These are phyloP conservation scores for Strobilomyces confusus DNA, from an alignment of 768 basidiomycete species.

Conservation along the genomic window DNA sequence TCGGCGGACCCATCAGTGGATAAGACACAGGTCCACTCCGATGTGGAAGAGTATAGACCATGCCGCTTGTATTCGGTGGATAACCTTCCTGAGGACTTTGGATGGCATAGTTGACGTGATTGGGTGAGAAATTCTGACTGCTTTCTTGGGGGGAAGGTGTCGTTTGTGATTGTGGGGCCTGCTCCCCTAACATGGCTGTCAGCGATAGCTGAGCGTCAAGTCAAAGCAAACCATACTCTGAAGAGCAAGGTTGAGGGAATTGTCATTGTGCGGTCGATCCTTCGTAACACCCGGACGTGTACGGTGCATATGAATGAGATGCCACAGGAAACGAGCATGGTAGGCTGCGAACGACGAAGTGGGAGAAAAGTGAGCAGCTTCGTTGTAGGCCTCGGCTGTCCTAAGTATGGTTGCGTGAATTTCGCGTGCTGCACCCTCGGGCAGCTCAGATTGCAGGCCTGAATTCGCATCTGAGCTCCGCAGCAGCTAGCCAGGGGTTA, in stretches of 20 bases:
- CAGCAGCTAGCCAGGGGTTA: constrained; percentile 48
- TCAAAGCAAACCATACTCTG: constrained; percentile 39
- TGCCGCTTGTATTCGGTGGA: constrained; percentile 8
- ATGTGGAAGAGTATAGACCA: constrained; percentile 11
- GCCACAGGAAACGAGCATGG: constrained; percentile 76
- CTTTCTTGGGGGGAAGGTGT: constrained; percentile 22
- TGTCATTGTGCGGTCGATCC: constrained; percentile 35
- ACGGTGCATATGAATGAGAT: constrained; percentile 60
- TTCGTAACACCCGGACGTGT: constrained; percentile 41
- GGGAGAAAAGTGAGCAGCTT: constrained; percentile 58
- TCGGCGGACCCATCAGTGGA: constrained; percentile 32
- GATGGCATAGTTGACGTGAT: constrained; percentile 16
- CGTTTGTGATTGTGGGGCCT: constrained; percentile 20
- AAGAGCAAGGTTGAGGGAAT: constrained; percentile 52
- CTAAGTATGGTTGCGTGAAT: constrained; percentile 62
- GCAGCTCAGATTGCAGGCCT: constrained; percentile 57
- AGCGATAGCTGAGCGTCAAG: constrained; percentile 2
- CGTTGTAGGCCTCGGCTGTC: constrained; percentile 76
- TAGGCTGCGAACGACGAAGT: constrained; percentile 66
- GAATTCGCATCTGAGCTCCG: constrained; percentile 56
- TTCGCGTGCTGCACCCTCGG: constrained; percentile 57
- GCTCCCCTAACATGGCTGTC: constrained; percentile 17
- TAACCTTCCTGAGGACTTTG: constrained; percentile 19
- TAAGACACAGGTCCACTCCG: constrained; percentile 17
- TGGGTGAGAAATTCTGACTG: constrained; percentile 9